Percentiles rank a stretch among this genome's conserved stretches.
phyloP scores from a whole-genome alignment of 73 alveolate genomes.

The Paramecium primaurelia region DNA sequence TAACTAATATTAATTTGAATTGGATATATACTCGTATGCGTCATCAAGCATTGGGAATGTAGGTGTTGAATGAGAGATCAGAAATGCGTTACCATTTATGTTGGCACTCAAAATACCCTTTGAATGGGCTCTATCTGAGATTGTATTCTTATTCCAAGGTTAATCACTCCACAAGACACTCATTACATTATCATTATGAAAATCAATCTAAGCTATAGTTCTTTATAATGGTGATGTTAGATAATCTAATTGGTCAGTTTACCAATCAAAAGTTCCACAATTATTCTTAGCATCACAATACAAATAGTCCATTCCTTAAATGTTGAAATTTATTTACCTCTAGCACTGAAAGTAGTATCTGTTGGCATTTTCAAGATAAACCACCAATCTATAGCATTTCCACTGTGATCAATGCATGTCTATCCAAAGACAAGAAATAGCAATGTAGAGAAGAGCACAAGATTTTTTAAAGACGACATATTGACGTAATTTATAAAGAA shows the following conservation, averaged over 20 bases:
- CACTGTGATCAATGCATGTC: not conserved
- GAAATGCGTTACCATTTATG: not conserved
- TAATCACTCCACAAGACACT: constrained; percentile 24
- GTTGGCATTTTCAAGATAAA: not conserved
- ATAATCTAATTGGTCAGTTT: not conserved
- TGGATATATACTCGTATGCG: not conserved
- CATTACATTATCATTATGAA: not conserved
- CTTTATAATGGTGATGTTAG: constrained; percentile 15
- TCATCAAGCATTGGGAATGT: constrained; percentile 10
- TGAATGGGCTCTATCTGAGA: constrained; percentile 35
- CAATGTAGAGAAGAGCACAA: not conserved
- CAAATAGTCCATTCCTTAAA: not conserved
- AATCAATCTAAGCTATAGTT: constrained; percentile 36
- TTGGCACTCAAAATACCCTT: constrained; percentile 5
- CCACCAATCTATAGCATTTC: constrained; percentile 33
- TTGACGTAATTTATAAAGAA: not conserved
- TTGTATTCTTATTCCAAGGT: constrained; percentile 23
- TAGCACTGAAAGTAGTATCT: not conserved
- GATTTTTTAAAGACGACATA: not conserved
- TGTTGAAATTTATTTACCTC: not conserved
- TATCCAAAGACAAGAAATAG: not conserved
- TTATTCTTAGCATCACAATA: constrained; percentile 34
- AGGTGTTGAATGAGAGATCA: constrained; percentile 29
- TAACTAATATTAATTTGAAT: not conserved
- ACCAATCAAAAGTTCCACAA: not conserved